A percentile compares a stretch with the other conserved stretches of the same genome.
Conservation (phyloP, 768 basidiomycete genomes). For the Termitomyces sp. region DNA sequence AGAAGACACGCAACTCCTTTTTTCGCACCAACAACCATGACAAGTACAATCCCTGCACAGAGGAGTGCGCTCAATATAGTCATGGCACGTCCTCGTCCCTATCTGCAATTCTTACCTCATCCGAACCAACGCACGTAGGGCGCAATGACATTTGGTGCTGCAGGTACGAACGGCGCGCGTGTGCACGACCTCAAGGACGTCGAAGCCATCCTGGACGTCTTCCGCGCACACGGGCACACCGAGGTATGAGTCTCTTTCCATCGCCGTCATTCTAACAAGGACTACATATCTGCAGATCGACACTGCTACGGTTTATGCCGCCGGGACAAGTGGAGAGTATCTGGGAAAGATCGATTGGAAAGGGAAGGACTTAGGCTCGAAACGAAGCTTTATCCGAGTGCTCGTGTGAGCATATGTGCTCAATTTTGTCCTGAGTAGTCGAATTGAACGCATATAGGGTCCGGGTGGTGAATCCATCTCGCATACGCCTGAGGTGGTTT, state of each 20-base stretch:
- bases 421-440: no score
- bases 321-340: no score
- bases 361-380: no score
- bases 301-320: no score
- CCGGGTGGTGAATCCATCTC: no score
- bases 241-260: not conserved
- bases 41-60: constrained; percentile 18
- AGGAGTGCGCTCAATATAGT: constrained; percentile 43
- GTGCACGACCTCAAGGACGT: constrained; percentile 39
- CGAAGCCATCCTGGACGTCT: constrained; percentile 41
- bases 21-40: constrained; percentile 13
- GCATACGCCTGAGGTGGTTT: no score
- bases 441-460: no score
- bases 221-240: constrained; percentile 48
- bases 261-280: not conserved
- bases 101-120: not conserved
- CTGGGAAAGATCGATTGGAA: no score
- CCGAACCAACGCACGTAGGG: constrained; percentile 24
- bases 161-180: constrained; percentile 32
- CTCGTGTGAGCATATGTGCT: no score
- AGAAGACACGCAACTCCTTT: not conserved
- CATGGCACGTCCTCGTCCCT: constrained; percentile 38
- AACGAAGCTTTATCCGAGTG: no score
- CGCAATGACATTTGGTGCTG: constrained; percentile 40
- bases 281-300: no score